Evolutionary conservation across 2,329 filamentous ascomycete species (phyloP).

Genomic region (Aureobasidium sp.): DNA sequence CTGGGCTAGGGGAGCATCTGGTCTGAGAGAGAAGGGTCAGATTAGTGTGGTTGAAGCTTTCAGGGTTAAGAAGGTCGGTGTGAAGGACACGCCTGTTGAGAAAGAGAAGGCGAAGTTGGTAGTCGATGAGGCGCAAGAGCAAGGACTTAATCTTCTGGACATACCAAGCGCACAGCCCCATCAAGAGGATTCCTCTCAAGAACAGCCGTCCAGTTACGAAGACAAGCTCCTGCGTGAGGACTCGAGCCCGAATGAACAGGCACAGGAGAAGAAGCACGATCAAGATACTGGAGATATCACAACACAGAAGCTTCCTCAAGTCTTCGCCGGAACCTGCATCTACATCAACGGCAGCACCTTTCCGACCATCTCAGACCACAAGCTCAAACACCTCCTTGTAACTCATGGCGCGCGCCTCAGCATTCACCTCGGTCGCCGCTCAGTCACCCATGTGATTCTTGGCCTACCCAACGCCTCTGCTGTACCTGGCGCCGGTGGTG

Average conservation of each 20-base stretch:
- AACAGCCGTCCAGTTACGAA: neutral
- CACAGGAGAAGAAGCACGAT: neutral
- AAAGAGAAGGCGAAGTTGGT: slow-evolving; percentile 19
- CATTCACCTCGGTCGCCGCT: slow-evolving; percentile 61
- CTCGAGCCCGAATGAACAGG: neutral
- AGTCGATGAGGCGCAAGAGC: slow-evolving; percentile 17
- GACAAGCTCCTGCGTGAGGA: neutral
- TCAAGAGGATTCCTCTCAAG: neutral
- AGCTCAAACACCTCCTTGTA: slow-evolving; percentile 68
- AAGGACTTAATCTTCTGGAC: neutral
- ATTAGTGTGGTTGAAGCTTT: slow-evolving; percentile 33
- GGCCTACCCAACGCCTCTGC: slow-evolving; percentile 46
- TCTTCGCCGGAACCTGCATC: slow-evolving; percentile 63
- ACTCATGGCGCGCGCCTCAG: slow-evolving; percentile 67
- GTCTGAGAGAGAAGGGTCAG: slow-evolving; percentile 42
- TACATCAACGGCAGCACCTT: slow-evolving; percentile 85
- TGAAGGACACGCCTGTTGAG: neutral
- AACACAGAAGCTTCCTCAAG: slow-evolving; percentile 18
- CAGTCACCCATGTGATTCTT: slow-evolving; percentile 80
- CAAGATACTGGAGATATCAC: neutral
- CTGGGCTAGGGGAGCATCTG: slow-evolving; percentile 42
- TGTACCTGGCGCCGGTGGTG: slow-evolving; percentile 57
- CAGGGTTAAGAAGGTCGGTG: slow-evolving; percentile 14
- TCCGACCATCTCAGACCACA: slow-evolving; percentile 76
- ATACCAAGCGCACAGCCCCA: slow-evolving; percentile 4